Base-by-base conservation (phyloP, 2,329 filamentous ascomycete species). In the Stemphylium lycopersici region DNA sequence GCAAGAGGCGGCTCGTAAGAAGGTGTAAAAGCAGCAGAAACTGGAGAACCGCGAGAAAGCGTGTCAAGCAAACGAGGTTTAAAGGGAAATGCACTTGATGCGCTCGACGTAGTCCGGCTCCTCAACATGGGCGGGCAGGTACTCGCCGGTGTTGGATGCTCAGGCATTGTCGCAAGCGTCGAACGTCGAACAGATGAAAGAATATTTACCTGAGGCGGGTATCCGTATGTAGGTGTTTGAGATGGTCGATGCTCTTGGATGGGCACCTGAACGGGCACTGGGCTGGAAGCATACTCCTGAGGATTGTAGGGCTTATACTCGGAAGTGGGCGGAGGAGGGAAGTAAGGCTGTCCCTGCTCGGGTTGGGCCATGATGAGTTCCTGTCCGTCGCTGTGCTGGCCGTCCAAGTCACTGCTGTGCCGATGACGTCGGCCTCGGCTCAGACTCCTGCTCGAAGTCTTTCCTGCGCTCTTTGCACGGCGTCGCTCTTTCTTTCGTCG, bases 1-100 rank as follows among this genome's bases (percentile, higher is more conserved):
- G 72, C 72, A 56, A 72, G 59, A 63, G 71, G 72, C 61, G 72
- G 71, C 53, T 73, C 70, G 48, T 68, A 71, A 56, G 72, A 73
- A 6, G 71, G 71, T 55, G 63, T 64, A 48, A 73, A 73, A 53
- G 62, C 46, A 50, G 63, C 61, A 48, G 60, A 59, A 48, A 75
- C 54, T 11, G 72, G 69, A 56, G 72, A 71, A 52, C 62, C 65
- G 43, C 56, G 58, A 55, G 59, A 62, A 59, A 70, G 59, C 39
- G 57, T 59, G 26, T 62, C 50, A 47, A 59, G 57, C 33, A 62
- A 53, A 33, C 58, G 58, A 45, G 60, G 57, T 16, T 58, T 58
- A 37, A 63, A 55, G 26, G 57, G 47, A 37, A 63, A 57, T 33
- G 63, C 53, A 50, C 47, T 55, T 18, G 62, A 62, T 38, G 59